Percentiles rank a stretch among this genome's conserved stretches.
Evolutionary conservation across 2,329 filamentous ascomycete genomes (phyloP).

Genomic region (Cercospora brassicicola): DNA sequence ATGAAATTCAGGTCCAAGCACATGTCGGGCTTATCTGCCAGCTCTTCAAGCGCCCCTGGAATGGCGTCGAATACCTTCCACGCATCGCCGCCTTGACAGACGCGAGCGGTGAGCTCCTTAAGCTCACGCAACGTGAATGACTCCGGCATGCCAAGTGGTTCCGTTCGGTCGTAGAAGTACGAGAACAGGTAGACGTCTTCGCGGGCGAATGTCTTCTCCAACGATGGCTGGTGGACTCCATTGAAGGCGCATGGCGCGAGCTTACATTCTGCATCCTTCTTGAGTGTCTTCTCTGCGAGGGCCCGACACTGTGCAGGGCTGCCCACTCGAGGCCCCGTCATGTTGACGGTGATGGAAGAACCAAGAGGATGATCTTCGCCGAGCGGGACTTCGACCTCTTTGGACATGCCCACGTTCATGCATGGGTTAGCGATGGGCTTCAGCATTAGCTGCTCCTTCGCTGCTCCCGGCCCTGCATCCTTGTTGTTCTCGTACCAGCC

Average conservation of each 20-base stretch:
- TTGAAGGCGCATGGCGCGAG: constrained; percentile 97
- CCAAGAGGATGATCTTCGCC: constrained; percentile 66
- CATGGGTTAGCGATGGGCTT: constrained; percentile 79
- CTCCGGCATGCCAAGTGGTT: constrained; percentile 96
- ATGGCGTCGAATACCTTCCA: constrained; percentile 82
- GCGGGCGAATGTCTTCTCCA: constrained; percentile 85
- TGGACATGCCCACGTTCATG: constrained; percentile 75
- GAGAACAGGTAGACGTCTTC: constrained; percentile 97
- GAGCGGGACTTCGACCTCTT: constrained; percentile 71
- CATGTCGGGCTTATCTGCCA: constrained; percentile 79
- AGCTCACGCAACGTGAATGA: constrained; percentile 91
- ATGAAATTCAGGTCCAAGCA: constrained; percentile 97
- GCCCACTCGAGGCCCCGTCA: constrained; percentile 76
- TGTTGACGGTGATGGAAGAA: constrained; percentile 68
- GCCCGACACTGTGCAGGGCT: constrained; percentile 84
- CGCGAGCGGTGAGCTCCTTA: constrained; percentile 77
- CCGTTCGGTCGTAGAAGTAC: constrained; percentile 95
- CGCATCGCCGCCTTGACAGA: constrained; percentile 79
- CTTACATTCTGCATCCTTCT: constrained; percentile 79
- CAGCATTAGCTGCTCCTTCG: constrained; percentile 62
- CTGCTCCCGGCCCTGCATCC: constrained; percentile 30
- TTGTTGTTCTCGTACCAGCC: constrained; percentile 66
- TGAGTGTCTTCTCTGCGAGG: constrained; percentile 84
- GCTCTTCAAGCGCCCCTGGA: constrained; percentile 74
- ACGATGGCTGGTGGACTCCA: constrained; percentile 87